Conservation (phyloP, 2,329 filamentous ascomycete genomes). For the Talaromyces atroroseus region DNA sequence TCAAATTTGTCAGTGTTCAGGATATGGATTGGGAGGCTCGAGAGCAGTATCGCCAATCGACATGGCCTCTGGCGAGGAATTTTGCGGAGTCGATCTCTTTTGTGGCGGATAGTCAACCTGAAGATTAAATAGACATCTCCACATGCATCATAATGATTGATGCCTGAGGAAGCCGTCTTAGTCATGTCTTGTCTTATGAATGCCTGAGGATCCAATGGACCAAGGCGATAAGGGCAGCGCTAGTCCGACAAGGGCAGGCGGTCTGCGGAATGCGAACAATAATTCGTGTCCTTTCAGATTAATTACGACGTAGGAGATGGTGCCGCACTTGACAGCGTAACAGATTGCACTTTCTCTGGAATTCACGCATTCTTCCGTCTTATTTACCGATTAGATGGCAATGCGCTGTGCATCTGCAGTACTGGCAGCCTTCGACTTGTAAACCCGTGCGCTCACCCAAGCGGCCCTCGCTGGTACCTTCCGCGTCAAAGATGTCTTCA, state of each 20-base stretch:
- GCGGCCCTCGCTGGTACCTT: conserved; percentile 8
- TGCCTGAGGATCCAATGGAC: not conserved
- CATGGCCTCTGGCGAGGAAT: not conserved
- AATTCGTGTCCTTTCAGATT: conserved; percentile 14
- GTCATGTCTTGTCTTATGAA: too few species aligned
- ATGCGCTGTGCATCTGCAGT: conserved; percentile 15
- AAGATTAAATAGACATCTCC: too few species aligned
- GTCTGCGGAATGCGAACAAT: conserved; percentile 13
- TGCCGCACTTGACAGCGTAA: not conserved
- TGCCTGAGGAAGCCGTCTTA: too few species aligned
- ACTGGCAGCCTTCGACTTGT: conserved; percentile 13
- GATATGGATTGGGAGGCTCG: not conserved
- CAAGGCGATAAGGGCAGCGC: not conserved
- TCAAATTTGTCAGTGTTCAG: not conserved
- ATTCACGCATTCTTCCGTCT: not conserved
- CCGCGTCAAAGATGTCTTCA: conserved; percentile 59
- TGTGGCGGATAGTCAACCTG: too few species aligned
- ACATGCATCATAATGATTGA: too few species aligned
- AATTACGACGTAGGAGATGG: conserved; percentile 4
- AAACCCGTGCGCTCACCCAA: conserved; percentile 10
- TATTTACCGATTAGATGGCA: conserved; percentile 5
- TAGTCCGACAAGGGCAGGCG: conserved; percentile 6
- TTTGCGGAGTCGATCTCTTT: too few species aligned
- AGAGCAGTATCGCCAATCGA: not conserved
- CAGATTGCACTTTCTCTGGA: not conserved